Evolutionary conservation across 1,139 yeast species (phyloP), one percentile per base, ranked within the genome.

Genomic region (Scheffersomyces illinoinensis): DNA sequence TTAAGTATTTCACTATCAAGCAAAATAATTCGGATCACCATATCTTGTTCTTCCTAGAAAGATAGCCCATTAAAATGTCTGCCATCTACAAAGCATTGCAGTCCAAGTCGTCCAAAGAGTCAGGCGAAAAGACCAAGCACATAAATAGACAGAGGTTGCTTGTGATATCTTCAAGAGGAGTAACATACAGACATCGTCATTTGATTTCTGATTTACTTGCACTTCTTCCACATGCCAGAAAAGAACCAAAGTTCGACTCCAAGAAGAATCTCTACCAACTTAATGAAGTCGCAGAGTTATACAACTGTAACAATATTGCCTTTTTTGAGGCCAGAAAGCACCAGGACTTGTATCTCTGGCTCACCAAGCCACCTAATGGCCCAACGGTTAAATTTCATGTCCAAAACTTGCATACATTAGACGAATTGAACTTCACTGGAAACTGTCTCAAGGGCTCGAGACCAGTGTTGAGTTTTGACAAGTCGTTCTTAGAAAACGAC

Each of bases 321-420:
- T 95, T 91, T 74, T 96, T 96, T 71, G 99, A 95, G 76, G 93
- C 97, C 60, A 88, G 98, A 79, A 95, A 96, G 78, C 98, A 95
- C 76, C 91, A 89, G 76, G 99, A 95, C 78, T 85, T 95, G 71
- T 95, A 96, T 75, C 76, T 95, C 74, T 95, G 98, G 98, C 76
- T 95, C 65, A 85, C 97, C 51, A 93, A 95, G 77, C 97, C 98
- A 33, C 99, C 99, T 54, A 95, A 95, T 73, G 99, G 99, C 1
- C 99, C 99, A 59, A 93, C 98, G 26, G 81, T 91, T 70, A 95
- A 96, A 77, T 93, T 95, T 75, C 96, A 90, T 73, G 84, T 95
- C 61, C 98, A 95, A 76, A 96, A 95, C 76, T 82, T 95, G 77
- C 99, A 96, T 76, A 95, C 98, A 52, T 88, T 93, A 82, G 97